phyloP scores from a whole-genome alignment of 2,329 filamentous ascomycete species.

The Tolypocladium nubicola region DNA sequence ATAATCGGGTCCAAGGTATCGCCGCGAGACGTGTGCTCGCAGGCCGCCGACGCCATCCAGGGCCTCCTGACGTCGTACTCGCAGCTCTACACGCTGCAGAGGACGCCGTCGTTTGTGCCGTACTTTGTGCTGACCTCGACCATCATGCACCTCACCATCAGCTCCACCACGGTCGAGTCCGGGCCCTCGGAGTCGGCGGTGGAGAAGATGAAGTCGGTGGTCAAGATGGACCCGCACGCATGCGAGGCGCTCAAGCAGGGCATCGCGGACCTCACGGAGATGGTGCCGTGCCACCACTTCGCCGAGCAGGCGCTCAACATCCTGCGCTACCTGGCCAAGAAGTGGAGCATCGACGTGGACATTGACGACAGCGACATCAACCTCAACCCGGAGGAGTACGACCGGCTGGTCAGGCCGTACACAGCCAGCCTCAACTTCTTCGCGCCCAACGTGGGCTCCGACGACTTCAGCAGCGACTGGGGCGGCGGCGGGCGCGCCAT shows the following conservation, averaged over 20 bases:
- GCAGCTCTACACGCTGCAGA: constrained; percentile 45
- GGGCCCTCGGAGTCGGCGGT: constrained; percentile 5
- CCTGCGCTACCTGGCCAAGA: constrained; percentile 43
- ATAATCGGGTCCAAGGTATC: constrained; percentile 53
- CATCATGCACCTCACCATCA: constrained; percentile 50
- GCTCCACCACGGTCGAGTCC: constrained; percentile 20
- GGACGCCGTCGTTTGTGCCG: constrained; percentile 50
- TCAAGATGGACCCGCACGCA: constrained; percentile 27
- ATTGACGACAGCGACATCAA: constrained; percentile 18
- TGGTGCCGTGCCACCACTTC: constrained; percentile 51
- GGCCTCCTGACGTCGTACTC: constrained; percentile 45
- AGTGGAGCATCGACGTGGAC: constrained; percentile 47
- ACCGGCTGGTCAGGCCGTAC: constrained; percentile 32
- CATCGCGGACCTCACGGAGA: constrained; percentile 47
- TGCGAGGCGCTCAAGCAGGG: constrained; percentile 39
- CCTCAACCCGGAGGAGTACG: constrained; percentile 23
- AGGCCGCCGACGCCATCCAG: constrained; percentile 50
- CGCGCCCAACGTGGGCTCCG: constrained; percentile 34
- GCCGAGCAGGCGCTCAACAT: constrained; percentile 51
- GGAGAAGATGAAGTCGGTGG: constrained; percentile 19
- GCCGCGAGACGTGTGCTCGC: constrained; percentile 55
- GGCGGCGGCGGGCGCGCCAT: constrained; percentile 14
- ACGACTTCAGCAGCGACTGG: constrained; percentile 39
- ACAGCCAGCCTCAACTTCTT: constrained; percentile 48
- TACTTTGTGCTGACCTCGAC: constrained; percentile 51